Percentiles rank a stretch among this genome's conserved stretches.
Evolutionary conservation across 768 basidiomycete genomes (phyloP).

Genomic region (Neoboletus magnificus): DNA sequence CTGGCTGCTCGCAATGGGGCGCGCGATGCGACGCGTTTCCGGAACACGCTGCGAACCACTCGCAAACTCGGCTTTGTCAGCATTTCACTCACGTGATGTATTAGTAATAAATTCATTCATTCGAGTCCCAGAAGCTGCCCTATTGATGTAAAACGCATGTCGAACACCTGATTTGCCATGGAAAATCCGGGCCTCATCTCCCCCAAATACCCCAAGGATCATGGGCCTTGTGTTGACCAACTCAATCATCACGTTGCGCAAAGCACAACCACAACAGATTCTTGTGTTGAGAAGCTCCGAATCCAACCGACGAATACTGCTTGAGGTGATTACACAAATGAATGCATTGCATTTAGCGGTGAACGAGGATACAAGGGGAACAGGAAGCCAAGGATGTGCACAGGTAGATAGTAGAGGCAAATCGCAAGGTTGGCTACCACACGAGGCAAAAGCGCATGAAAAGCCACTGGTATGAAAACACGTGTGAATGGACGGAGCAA

Average conservation of each 20-base stretch:
- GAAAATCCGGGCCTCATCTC: slow-evolving; percentile 37
- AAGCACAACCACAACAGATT: slow-evolving; percentile 53
- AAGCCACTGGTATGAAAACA: slow-evolving; percentile 35
- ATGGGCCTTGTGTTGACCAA: slow-evolving; percentile 50
- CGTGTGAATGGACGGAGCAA: neutral
- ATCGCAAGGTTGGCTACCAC: slow-evolving; percentile 45
- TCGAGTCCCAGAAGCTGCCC: slow-evolving; percentile 29
- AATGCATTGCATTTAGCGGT: slow-evolving; percentile 45
- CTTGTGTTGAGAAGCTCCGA: slow-evolving; percentile 39
- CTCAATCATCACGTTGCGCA: slow-evolving; percentile 65
- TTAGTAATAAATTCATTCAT: too few relatives aligned
- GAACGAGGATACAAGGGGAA: slow-evolving; percentile 50
- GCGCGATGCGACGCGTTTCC: slow-evolving; percentile 15
- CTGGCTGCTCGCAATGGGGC: neutral
- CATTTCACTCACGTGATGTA: slow-evolving; percentile 6
- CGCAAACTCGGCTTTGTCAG: slow-evolving; percentile 10
- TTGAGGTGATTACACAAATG: slow-evolving; percentile 49
- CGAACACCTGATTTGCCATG: slow-evolving; percentile 50
- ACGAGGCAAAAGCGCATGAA: slow-evolving; percentile 44
- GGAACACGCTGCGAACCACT: neutral
- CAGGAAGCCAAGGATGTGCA: slow-evolving; percentile 43
- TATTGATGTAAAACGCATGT: slow-evolving; percentile 75
- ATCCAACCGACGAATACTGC: slow-evolving; percentile 52
- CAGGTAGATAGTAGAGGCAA: slow-evolving; percentile 34
- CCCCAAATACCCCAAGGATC: slow-evolving; percentile 41